Base-by-base conservation (phyloP, 495 filamentous ascomycete species). In the Daldinia caldariorum region DNA sequence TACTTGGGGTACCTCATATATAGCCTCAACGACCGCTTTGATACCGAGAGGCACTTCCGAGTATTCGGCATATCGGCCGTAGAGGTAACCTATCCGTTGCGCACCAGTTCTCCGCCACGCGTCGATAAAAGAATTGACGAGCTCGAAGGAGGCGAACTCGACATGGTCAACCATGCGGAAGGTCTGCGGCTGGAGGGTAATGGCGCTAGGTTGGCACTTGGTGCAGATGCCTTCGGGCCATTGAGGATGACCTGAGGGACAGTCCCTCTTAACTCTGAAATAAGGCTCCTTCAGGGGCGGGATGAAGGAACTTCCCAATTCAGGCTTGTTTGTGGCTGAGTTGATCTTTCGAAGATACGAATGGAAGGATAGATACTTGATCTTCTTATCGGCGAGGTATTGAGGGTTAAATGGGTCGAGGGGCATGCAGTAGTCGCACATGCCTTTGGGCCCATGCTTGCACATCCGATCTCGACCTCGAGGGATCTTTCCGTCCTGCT, bases 401-500 rank as follows among this genome's bases (percentile, higher is more conserved):
- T 90, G 88, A 26, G 88, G 75, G 76, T 94, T 91, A 79, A 97
- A 99, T 12, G 95, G 96, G 76, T 99, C 96, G 35, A 99, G 83
- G 1, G 95, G 95, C 92, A 94, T 97, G 84, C 95, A 99, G 79
- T 97, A 97, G 79, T 99, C 95, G 78, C 95, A 99, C 96, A 98
- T 98, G 69, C 96, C 95, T 78, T 96, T 97, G 20, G 90, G 89
- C 6, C 94, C 94, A 78, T 99, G 95, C 71, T 91, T 90, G 82
- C 95, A 99, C 91, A 99, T 94, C 74, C 92, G 94, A 73, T 97
- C 96, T 41, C 84, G 83, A 41, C 80, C 82, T 54, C 95, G 85
- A 37, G 88, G 85, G 53, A 98, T 98, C 83, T 97, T 99, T 58
- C 95, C 96, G 87, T 97, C 92, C 71, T 89, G 85, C 80, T 87